Evolutionary conservation across 441 rosid species (phyloP), one percentile per base, ranked within the genome.

Genomic region (Erodium trifolium): DNA sequence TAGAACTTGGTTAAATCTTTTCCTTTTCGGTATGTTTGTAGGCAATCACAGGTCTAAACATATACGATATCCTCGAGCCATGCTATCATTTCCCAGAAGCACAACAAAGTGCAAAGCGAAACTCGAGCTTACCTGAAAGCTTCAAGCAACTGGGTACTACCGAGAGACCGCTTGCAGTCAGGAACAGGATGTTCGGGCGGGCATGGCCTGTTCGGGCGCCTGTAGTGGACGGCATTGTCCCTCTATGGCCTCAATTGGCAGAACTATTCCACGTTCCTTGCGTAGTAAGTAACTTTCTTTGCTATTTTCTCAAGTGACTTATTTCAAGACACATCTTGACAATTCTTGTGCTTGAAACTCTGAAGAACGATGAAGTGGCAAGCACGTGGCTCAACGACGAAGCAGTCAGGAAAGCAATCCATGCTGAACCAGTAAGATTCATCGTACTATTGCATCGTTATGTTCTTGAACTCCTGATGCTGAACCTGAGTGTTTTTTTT

Each of bases 111-210:
- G 23, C 16, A 8, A 63, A 74, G 14, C 47, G 13, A 27, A 79
- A 76, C 70, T 64, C 71, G 23, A 72, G 76, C 37, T 72, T 83
- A 75, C 84, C 90, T 0, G 5, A 27, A 2, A 87, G 91, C 78
- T 87, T 85, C 77, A 75, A 77, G 68, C 62, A 75, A 64, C 29
- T 87, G 4, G 91, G 91, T 43, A 65, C 0, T 7, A 84, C 87
- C 1, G 72, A 79, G 27, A 79, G 74, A 72, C 79, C 85, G 14
- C 81, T 84, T 29, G 67, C 75, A 14, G 87, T 84, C 12, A 74
- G 91, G 37, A 85, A 74, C 70, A 75, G 91, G 68, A 84, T 84
- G 80, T 84, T 84, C 13, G 91, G 91, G 6, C 87, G 91, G 19
- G 91, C 88, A 35, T 87, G 91, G 88, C 91, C 88, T 1, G 77